Evolutionary conservation across 2,329 filamentous ascomycete genomes (phyloP).

Genomic region (Fusarium sp.): DNA sequence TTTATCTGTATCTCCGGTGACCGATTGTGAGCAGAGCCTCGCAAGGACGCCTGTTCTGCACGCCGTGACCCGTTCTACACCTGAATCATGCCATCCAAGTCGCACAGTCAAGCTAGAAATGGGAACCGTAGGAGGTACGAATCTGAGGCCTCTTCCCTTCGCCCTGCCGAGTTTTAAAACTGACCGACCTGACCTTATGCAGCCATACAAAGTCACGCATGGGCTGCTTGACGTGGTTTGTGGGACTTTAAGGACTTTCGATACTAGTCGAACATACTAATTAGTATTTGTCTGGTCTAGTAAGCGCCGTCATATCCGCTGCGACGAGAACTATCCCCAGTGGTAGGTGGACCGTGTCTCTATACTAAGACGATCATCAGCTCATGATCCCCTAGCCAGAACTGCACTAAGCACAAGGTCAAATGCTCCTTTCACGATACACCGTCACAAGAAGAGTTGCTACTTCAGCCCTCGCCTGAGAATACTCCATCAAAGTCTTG

Average conservation of each 20-base stretch:
- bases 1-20: background rate
- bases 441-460: conserved; percentile 2
- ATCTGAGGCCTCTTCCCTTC: background rate
- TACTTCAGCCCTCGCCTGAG: background rate
- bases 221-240: conserved; percentile 28
- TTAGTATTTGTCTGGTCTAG: conserved; percentile 3
- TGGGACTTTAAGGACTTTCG: background rate
- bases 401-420: conserved; percentile 30
- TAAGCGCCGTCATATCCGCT: conserved; percentile 26
- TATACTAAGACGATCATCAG: background rate
- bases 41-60: background rate
- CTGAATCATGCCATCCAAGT: conserved; percentile 1
- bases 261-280: conserved; percentile 11
- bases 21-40: background rate
- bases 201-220: conserved; percentile 29
- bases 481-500: background rate
- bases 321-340: conserved; percentile 25
- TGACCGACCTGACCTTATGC: background rate
- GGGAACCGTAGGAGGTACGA: conserved; percentile 19
- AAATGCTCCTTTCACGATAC: conserved; percentile 25
- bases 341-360: background rate
- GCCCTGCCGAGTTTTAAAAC: background rate
- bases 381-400: conserved; percentile 8
- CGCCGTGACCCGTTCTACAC: background rate
- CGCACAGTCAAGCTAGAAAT: background rate